Conservation (phyloP, 148 eudicot species). For the Fagopyrum homotropicum region DNA sequence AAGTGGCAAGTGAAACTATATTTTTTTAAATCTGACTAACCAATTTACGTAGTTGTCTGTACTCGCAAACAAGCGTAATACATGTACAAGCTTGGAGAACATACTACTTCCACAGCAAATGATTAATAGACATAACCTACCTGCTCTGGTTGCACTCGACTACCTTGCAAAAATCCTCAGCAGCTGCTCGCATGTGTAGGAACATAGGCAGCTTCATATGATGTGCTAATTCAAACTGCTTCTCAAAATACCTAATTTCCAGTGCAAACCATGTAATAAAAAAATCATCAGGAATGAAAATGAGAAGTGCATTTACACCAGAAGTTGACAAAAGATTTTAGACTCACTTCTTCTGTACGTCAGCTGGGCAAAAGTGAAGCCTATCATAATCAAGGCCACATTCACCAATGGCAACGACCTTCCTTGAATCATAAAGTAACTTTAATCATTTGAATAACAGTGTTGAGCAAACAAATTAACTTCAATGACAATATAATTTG, state of each 20-base stretch:
- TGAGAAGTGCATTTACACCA: not conserved
- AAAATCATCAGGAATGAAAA: not conserved
- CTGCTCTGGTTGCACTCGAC: conserved; percentile 62
- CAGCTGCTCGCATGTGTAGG: conserved; percentile 98
- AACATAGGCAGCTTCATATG: conserved; percentile 89
- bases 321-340: not conserved
- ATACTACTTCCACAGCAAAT: not conserved
- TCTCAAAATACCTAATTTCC: conserved; percentile 66
- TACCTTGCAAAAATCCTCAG: conserved; percentile 85
- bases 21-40: too few species aligned
- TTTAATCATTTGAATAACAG: not conserved
- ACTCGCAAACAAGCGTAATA: too few species aligned
- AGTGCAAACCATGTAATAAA: not conserved
- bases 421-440: conserved; percentile 27
- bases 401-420: conserved; percentile 99
- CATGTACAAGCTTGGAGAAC: not conserved
- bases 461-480: not conserved
- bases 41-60: too few species aligned
- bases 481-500: not conserved
- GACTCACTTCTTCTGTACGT: conserved; percentile 79
- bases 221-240: conserved; percentile 88
- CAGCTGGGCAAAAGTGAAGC: conserved; percentile 91
- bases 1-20: too few species aligned
- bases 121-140: conserved; percentile 19
- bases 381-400: conserved; percentile 98